phyloP scores from a whole-genome alignment of 139 green algal genomes.

The Chlamydomonas incerta region DNA sequence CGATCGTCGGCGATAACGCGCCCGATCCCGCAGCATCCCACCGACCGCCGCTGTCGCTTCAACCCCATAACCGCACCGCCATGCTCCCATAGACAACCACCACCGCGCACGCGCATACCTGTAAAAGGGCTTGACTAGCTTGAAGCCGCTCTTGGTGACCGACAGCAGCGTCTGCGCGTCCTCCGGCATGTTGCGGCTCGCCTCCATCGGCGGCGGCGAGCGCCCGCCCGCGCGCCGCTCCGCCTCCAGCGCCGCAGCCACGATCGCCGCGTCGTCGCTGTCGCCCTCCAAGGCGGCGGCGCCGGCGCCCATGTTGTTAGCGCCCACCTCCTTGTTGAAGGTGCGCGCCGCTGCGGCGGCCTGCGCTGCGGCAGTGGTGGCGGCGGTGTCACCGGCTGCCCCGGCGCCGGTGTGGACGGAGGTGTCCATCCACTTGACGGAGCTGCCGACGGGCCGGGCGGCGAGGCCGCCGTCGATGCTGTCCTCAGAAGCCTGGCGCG shows the following conservation, averaged over 20 bases:
- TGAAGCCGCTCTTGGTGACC: slow-evolving; percentile 35
- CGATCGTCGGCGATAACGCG: too few relatives aligned
- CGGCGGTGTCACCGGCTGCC: not conserved
- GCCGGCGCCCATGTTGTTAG: too few relatives aligned
- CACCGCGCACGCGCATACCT: slow-evolving; percentile 23
- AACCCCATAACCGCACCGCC: not conserved
- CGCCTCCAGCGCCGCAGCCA: too few relatives aligned
- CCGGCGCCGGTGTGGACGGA: not conserved
- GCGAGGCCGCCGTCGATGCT: not conserved
- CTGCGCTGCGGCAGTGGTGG: not conserved
- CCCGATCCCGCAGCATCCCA: too few relatives aligned
- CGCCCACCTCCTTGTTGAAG: not conserved
- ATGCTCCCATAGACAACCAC: too few relatives aligned
- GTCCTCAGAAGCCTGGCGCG: too few relatives aligned
- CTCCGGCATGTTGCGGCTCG: not conserved
- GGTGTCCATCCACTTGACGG: not conserved
- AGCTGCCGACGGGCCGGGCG: slow-evolving; percentile 5
- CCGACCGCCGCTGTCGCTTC: too few relatives aligned
- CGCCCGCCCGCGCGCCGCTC: too few relatives aligned
- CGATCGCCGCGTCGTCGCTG: too few relatives aligned
- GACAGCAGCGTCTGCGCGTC: slow-evolving; percentile 35
- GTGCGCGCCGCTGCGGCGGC: too few relatives aligned
- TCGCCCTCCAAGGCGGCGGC: too few relatives aligned
- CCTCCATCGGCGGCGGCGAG: too few relatives aligned
- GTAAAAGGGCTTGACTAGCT: slow-evolving; percentile 46